A percentile compares a stretch with the other conserved stretches of the same genome.
These are phyloP conservation scores for Paramecium biaurelia DNA, from an alignment of 73 alveolate genomes.

Conservation along the genomic window DNA sequence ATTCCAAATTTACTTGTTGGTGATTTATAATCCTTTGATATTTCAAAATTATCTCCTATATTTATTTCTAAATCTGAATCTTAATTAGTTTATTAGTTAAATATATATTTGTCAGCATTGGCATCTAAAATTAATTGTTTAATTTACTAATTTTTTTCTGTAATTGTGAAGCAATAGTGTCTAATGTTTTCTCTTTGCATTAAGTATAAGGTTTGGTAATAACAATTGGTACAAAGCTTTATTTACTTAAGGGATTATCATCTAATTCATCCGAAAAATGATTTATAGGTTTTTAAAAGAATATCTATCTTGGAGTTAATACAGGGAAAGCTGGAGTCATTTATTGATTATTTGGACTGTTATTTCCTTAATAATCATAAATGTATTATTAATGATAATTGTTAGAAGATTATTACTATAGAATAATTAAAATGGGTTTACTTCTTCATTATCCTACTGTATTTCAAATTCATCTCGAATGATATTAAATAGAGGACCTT, in stretches of 20 bases:
- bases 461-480: constrained; percentile 52
- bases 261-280: not conserved
- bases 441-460: not conserved
- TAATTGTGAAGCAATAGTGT: not conserved
- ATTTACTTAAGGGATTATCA: not conserved
- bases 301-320: constrained; percentile 12
- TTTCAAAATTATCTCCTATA: not conserved
- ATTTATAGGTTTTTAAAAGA: not conserved
- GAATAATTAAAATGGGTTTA: not conserved
- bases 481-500: constrained; percentile 23
- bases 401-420: not conserved
- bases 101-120: constrained; percentile 10
- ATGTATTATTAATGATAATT: not conserved
- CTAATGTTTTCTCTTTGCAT: not conserved
- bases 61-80: not conserved
- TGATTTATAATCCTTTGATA: not conserved
- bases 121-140: not conserved
- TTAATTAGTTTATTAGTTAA: not conserved
- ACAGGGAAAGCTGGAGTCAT: constrained; percentile 31
- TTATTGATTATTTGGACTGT: not conserved
- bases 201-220: not conserved
- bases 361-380: not conserved
- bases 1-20: constrained; percentile 1
- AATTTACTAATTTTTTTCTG: not conserved
- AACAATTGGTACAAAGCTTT: not conserved